Base-by-base conservation (phyloP, 371 early-diverging fungal species). In the Dinochytrium kinnereticum region DNA sequence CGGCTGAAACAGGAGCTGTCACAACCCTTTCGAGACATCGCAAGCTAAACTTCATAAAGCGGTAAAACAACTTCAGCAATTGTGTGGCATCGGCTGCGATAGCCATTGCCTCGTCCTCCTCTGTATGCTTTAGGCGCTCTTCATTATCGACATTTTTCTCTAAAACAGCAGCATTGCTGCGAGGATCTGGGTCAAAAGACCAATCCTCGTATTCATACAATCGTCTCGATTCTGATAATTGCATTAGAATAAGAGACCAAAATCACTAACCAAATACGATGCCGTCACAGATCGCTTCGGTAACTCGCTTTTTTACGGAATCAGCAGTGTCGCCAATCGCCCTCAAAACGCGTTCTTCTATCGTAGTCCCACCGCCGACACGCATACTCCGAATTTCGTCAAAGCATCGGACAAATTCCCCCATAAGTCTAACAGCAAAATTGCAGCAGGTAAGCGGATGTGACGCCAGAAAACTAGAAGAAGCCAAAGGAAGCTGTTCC, bases 181-280 rank as follows among this genome's bases (percentile, higher is more conserved):
- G 64, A 36, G 61, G 71, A 33, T 92, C 93, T 0, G 90, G 83
- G 51, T 94, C 92, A 57, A 94, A 80, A 0, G 89, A 78, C 96
- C 96, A 97, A 67, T 93, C 95, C 79, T 97, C 96, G 74, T 93
- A 88, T 70, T 88, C 80, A 68, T 90, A 86, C 79, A 97, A 95
- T 21, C 81, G 83, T 69, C 87, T 86, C 26, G 94, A 92, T 81
- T 95, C 97, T 91, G 26, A 17, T 28, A 78, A 77, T 39, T 74
- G 73, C 67, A 76, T 76, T 59, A 34, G 37, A 24, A 61, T 53
- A 53, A 2, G 40, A 40, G 65, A 66, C 67, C 78, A 69, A 78
- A 76, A 31, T 80, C 79, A 74, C 79, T 78, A 57, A 84, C 85
- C 80, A n/a, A 37, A 59, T 31, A 77, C 24, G 26, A 81, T 28